These are phyloP conservation scores for Fusarium brachygibbosum DNA, from an alignment of 2,329 filamentous ascomycete genomes.

Conservation along the genomic window DNA sequence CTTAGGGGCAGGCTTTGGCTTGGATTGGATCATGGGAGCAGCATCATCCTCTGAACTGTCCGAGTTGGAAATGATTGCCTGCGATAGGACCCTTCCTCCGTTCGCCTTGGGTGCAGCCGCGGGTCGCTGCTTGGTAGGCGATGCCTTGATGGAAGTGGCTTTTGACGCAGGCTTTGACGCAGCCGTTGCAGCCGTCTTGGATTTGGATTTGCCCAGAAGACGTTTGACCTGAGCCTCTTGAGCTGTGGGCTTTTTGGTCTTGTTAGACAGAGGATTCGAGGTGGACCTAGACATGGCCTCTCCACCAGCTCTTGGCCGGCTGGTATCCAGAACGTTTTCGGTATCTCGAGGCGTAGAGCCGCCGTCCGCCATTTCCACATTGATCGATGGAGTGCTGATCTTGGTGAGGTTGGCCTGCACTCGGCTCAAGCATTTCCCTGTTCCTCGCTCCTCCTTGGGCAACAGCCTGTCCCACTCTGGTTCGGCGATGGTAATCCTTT, in stretches of 20 bases:
- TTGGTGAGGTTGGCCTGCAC: constrained; percentile 71
- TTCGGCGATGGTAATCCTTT: constrained; percentile 68
- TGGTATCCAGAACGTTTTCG: constrained; percentile 48
- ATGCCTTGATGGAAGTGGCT: constrained; percentile 49
- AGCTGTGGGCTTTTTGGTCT: constrained; percentile 69
- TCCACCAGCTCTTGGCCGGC: constrained; percentile 51
- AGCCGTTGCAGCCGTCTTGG: constrained; percentile 52
- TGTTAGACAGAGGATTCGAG: constrained; percentile 64
- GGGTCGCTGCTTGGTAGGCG: constrained; percentile 60
- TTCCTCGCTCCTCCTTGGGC: constrained; percentile 68
- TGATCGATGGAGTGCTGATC: constrained; percentile 63
- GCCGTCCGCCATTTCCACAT: constrained; percentile 65
- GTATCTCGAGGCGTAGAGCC: constrained; percentile 58
- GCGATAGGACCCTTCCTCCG: constrained; percentile 64
- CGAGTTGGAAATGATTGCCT: constrained; percentile 69
- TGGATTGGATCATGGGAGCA: constrained; percentile 55
- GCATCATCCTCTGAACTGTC: constrained; percentile 67
- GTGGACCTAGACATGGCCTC: constrained; percentile 64
- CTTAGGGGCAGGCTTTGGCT: constrained; percentile 49
- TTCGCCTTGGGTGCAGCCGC: constrained; percentile 51
- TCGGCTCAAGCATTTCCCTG: constrained; percentile 71
- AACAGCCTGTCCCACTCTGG: constrained; percentile 73
- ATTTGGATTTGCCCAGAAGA: constrained; percentile 57
- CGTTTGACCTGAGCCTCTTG: constrained; percentile 70
- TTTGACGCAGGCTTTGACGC: constrained; percentile 60